Evolutionary conservation across 148 eudicot genomes (phyloP).

Genomic region (Chenopodium quinoa): DNA sequence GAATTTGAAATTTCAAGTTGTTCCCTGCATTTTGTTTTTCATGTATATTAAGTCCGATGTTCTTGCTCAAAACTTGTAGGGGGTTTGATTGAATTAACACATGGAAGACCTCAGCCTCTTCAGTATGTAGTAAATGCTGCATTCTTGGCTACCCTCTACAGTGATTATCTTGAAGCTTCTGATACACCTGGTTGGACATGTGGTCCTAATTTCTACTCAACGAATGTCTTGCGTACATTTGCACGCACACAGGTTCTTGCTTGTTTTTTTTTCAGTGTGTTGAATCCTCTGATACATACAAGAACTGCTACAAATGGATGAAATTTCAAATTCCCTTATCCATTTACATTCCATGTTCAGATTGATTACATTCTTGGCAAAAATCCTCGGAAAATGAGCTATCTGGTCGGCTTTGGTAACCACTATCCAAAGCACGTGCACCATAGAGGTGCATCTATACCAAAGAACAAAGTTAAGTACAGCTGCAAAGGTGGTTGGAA

Average conservation of each 20-base stretch:
- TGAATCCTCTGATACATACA: background rate
- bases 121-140: slow-evolving; percentile 94
- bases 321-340: background rate
- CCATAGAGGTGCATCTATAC: slow-evolving; percentile 93
- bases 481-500: slow-evolving; percentile 94
- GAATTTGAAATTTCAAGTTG: background rate
- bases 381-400: slow-evolving; percentile 86
- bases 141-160: slow-evolving; percentile 75
- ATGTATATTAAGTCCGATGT: background rate
- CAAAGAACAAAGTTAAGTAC: slow-evolving; percentile 78
- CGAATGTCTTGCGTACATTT: slow-evolving; percentile 61
- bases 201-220: slow-evolving; percentile 76
- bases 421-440: slow-evolving; percentile 79
- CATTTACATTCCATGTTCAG: slow-evolving; percentile 21
- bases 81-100: slow-evolving; percentile 79
- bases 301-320: background rate
- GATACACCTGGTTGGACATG: slow-evolving; percentile 95
- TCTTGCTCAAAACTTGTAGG: slow-evolving; percentile 39
- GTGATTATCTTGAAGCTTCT: slow-evolving; percentile 83
- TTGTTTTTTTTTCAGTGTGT: background rate
- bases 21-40: background rate
- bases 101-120: slow-evolving; percentile 92
- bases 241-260: slow-evolving; percentile 71
- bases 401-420: slow-evolving; percentile 74
- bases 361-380: slow-evolving; percentile 83